phyloP scores from a whole-genome alignment of 1,284 basidiomycete species.

The Leccinum fallax region DNA sequence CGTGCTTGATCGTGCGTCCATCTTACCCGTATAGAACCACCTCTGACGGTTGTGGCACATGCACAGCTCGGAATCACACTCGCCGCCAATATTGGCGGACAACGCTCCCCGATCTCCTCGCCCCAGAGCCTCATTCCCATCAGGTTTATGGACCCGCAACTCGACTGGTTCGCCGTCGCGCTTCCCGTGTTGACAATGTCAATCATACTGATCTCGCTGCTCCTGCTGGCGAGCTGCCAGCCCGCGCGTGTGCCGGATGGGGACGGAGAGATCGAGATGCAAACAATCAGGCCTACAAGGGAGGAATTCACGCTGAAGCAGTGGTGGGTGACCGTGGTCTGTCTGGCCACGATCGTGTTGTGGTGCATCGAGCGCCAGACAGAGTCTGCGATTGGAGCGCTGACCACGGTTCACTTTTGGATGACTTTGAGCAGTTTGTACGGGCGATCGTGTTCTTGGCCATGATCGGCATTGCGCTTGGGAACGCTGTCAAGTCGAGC shows the following conservation, averaged over 20 bases:
- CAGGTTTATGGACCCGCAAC: too few species aligned
- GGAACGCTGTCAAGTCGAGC: constrained; percentile 92
- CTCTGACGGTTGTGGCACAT: not conserved
- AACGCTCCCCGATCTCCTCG: not conserved
- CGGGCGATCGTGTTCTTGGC: constrained; percentile 87
- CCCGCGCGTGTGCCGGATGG: too few species aligned
- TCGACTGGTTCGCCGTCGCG: too few species aligned
- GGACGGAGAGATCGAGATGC: too few species aligned
- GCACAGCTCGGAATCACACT: not conserved
- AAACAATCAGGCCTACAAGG: too few species aligned
- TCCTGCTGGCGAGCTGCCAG: too few species aligned
- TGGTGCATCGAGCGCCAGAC: not conserved
- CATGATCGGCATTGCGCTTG: constrained; percentile 98
- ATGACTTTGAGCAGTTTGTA: not conserved
- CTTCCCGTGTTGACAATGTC: too few species aligned
- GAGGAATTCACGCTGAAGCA: too few species aligned
- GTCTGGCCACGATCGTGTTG: not conserved
- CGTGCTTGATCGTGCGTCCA: not conserved
- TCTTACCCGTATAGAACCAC: not conserved
- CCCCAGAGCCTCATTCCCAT: too few species aligned
- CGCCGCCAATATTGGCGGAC: not conserved
- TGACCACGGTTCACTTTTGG: too few species aligned
- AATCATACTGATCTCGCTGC: too few species aligned
- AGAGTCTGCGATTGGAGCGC: not conserved
- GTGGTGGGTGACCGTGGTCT: too few species aligned